phyloP scores from a whole-genome alignment of 2,329 filamentous ascomycete genomes.

The Akanthomyces uredinophilus region DNA sequence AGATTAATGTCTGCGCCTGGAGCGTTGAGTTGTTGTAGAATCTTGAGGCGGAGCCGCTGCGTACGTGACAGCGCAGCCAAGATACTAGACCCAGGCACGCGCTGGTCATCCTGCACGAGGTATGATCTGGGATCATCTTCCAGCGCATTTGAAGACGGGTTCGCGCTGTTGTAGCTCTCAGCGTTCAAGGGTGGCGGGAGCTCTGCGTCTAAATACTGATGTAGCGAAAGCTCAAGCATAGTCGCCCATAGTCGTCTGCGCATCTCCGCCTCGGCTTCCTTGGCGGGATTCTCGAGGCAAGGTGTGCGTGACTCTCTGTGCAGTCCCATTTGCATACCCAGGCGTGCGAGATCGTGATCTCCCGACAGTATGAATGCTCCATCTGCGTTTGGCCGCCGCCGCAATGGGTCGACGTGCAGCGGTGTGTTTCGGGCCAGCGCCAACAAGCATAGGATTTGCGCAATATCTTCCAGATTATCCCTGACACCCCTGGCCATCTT shows the following conservation, averaged over 20 bases:
- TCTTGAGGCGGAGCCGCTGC: constrained; percentile 17
- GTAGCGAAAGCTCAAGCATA: constrained; percentile 41
- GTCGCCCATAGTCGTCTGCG: constrained; percentile 45
- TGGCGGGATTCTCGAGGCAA: constrained; percentile 33
- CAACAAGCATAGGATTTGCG: constrained; percentile 29
- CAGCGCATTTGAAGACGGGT: background rate
- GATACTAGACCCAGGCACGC: constrained; percentile 31
- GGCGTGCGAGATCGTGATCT: constrained; percentile 25
- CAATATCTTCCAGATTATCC: constrained; percentile 11
- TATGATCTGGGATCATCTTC: background rate
- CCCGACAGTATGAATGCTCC: constrained; percentile 9
- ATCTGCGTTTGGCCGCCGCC: background rate
- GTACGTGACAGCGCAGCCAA: constrained; percentile 15
- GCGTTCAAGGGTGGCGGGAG: constrained; percentile 37
- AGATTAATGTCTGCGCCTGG: constrained; percentile 5
- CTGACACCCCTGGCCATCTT: constrained; percentile 11
- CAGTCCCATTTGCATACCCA: constrained; percentile 46
- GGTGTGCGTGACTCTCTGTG: constrained; percentile 42
- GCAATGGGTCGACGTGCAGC: constrained; percentile 4
- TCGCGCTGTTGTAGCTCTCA: constrained; percentile 39
- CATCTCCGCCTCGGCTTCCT: constrained; percentile 36
- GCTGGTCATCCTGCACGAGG: background rate
- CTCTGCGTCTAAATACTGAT: constrained; percentile 40
- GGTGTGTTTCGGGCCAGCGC: constrained; percentile 24
- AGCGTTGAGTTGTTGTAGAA: constrained; percentile 16